Base-by-base conservation (phyloP, 192 early-diverging fungal genomes). In the Powellomyces hirtus region DNA sequence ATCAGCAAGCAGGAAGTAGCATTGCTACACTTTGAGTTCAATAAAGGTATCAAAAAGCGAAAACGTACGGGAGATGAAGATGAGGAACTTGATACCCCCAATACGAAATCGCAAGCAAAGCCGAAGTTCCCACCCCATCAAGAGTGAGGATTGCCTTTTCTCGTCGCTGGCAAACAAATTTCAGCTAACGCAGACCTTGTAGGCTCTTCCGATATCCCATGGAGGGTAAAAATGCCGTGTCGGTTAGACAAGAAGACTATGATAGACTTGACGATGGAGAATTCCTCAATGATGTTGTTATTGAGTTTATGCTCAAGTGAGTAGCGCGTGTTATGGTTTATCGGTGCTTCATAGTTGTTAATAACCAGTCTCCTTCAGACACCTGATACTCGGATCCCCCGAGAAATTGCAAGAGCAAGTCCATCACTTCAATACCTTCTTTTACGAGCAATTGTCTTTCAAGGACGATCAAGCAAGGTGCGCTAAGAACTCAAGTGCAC, bases 201-300 rank as follows among this genome's bases (percentile, higher is more conserved):
- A 70, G 68, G 64, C 57, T 85, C 35, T 78, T 86, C 59, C 42
- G 69, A 26, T 91, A 84, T 61, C 89, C 89, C 4, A 66, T 62
- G 16, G 65, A 70, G 30, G 81, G 79, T 2, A 63, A 65, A 38
- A 81, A 81, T 57, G 52, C 84, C 6, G 88, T 93, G 1, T 84
- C 89, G 0, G 75, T 95, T 1, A 77, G 77, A 0, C 77, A 77
- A 4, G 77, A 88, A 2, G 94, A 96, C 68, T 73, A 85, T 11
- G 61, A 66, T 27, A 79, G 92, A 29, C 73, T 94, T 59, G 68
- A 84, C 36, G 74, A 78, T 27, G 88, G 83, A 31, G 87, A 92
- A 74, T 96, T 91, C 73, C 78, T 96, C 44, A 96, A 96, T 78
- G 94, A 96, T 77, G 89, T 86, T 0, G 79, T 93, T 36, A 90